phyloP scores from a whole-genome alignment of 1,284 basidiomycete species.

The Rhodotorula sp. region DNA sequence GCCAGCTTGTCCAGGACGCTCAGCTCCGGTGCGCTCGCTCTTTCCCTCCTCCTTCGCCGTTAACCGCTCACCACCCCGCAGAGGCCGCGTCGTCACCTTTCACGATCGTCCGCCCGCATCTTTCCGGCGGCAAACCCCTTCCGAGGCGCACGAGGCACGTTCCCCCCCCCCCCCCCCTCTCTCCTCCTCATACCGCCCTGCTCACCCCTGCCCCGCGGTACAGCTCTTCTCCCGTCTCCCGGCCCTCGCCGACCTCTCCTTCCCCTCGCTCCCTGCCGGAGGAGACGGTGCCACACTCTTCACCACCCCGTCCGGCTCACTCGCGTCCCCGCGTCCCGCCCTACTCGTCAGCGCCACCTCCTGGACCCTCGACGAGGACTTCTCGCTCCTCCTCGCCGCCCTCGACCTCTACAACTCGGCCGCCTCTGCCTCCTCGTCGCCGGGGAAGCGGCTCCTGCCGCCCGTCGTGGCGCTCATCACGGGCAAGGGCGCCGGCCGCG shows the following conservation, averaged over 20 bases:
- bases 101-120: slow-evolving; percentile 83
- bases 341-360: slow-evolving; percentile 89
- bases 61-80: slow-evolving; percentile 49
- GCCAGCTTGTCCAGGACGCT: slow-evolving; percentile 73
- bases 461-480: slow-evolving; percentile 83
- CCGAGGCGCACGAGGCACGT: slow-evolving; percentile 71
- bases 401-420: slow-evolving; percentile 67
- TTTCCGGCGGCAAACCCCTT: slow-evolving; percentile 69
- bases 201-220: slow-evolving; percentile 2
- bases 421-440: slow-evolving; percentile 47
- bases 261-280: slow-evolving; percentile 19
- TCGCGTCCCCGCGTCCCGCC: slow-evolving; percentile 73
- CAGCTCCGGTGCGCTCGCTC: slow-evolving; percentile 66
- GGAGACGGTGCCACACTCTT: slow-evolving; percentile 41
- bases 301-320: slow-evolving; percentile 45
- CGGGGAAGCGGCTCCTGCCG: slow-evolving; percentile 55
- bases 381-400: slow-evolving; percentile 75
- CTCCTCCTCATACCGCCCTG: neutral
- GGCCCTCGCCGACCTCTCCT: slow-evolving; percentile 40
- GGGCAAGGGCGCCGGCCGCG: slow-evolving; percentile 81
- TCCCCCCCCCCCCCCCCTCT: neutral
- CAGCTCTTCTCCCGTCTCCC: slow-evolving; percentile 64
- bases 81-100: slow-evolving; percentile 74
- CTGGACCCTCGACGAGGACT: slow-evolving; percentile 98
- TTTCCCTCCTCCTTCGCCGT: neutral